Evolutionary conservation across 2,329 filamentous ascomycete species (phyloP), one percentile per base, ranked within the genome.

Genomic region (Lasiodiplodia sp.): DNA sequence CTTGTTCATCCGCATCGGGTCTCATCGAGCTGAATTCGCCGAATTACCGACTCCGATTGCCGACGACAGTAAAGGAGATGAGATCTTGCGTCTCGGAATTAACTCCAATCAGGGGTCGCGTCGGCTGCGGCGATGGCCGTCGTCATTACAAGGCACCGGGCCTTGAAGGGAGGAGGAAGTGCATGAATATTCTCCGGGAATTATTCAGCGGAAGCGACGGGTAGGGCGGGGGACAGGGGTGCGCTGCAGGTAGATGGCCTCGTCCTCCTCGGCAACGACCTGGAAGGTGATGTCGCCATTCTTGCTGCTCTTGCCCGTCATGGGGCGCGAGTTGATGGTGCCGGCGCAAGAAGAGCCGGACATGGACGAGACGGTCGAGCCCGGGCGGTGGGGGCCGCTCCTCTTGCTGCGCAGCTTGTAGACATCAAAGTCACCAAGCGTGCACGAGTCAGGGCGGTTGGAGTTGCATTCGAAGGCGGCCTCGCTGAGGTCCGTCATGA

Each of bases 331-430:
- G 31, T 64, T 11, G 60, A 64, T 64, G 60, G 60, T 64, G 60
- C 60, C 60, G n/a, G 60, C 60, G 60, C 60, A 64, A 5, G 60
- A 64, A 4, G 60, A 38, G 60, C 60, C 60, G n/a, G 60, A 64
- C 21, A 18, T 25, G 18, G 60, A 64, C 4, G 60, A 64, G 47
- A 64, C 60, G 60, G 44, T 64, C 2, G 60, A 64, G 47, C 25
- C 23, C 31, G 60, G 47, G 31, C 60, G 58, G 40, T 63, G 49
- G 8, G 58, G 58, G 23, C 12, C 23, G 16, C 14, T n/a, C 25
- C 34, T 63, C 44, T 63, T 63, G 58, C 25, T 18, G 58, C 58
- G 60, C 47, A n/a, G 2, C 44, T 64, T 52, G 60, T 52, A 64
- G 44, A 52, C 60, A 18, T 64, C 60, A n/a, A 23, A 52, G 31